Percentiles rank a stretch among this genome's conserved stretches.
Conservation (phyloP, 2,329 filamentous ascomycete species). For the Cladosporium sp. region DNA sequence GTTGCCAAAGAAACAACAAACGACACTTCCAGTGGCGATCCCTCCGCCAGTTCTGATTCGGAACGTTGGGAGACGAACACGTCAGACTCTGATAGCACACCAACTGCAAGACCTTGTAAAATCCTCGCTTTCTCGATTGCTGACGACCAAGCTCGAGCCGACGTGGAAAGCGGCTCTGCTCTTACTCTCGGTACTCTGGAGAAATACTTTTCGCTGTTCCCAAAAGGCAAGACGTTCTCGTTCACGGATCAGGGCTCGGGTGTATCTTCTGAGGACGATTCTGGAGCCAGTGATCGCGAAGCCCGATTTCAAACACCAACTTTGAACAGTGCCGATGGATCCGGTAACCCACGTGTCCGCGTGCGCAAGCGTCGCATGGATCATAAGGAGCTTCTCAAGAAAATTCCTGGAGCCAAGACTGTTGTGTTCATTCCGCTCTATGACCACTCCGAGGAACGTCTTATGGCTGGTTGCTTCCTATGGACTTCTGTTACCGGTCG, state of each 20-base stretch:
- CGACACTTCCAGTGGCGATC: background rate
- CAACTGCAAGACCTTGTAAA: constrained; percentile 19
- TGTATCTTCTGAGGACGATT: constrained; percentile 25
- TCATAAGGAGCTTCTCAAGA: constrained; percentile 34
- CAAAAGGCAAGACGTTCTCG: constrained; percentile 24
- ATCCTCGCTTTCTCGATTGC: constrained; percentile 22
- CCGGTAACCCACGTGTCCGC: constrained; percentile 15
- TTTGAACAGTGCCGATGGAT: constrained; percentile 28
- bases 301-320: constrained; percentile 37
- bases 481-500: constrained; percentile 42
- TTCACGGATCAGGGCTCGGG: constrained; percentile 24
- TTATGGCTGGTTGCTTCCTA: constrained; percentile 41
- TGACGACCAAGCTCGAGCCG: constrained; percentile 20
- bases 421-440: constrained; percentile 50
- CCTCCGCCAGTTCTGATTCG: background rate
- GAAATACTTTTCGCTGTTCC: constrained; percentile 25
- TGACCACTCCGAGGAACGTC: constrained; percentile 41
- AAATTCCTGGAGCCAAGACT: constrained; percentile 33
- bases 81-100: constrained; percentile 22
- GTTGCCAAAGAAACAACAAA: background rate
- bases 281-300: constrained; percentile 17
- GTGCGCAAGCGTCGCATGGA: constrained; percentile 34
- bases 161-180: constrained; percentile 22
- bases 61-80: constrained; percentile 11
- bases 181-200: constrained; percentile 16